phyloP scores from a whole-genome alignment of 495 filamentous ascomycete species.

The Hypoxylon perforatum region DNA sequence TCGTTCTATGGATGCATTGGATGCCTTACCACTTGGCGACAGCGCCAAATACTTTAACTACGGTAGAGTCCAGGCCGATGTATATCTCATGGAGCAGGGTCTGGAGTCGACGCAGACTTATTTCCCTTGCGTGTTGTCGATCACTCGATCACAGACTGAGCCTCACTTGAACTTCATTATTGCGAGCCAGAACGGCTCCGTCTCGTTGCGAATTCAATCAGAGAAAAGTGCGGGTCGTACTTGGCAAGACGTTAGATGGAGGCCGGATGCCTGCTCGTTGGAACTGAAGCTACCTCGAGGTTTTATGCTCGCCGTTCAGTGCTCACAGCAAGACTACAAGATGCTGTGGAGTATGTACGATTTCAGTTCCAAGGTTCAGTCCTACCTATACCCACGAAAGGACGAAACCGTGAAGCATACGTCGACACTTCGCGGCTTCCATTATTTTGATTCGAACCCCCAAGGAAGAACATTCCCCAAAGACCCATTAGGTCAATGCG shows the following conservation, averaged over 20 bases:
- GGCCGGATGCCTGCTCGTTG: conserved; percentile 67
- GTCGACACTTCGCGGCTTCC: conserved; percentile 72
- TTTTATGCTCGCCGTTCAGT: conserved; percentile 73
- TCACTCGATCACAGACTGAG: conserved; percentile 74
- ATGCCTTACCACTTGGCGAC: conserved; percentile 80
- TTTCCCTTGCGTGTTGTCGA: conserved; percentile 77
- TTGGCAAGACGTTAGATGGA: conserved; percentile 86
- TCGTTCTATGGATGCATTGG: conserved; percentile 61
- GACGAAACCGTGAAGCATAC: conserved; percentile 76
- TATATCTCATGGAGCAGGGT: conserved; percentile 74
- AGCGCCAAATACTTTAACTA: conserved; percentile 76
- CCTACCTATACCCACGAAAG: conserved; percentile 69
- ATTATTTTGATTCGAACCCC: conserved; percentile 76
- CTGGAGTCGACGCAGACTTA: conserved; percentile 69
- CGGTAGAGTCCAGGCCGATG: conserved; percentile 75
- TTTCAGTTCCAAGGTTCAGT: conserved; percentile 77
- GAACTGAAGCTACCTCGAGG: conserved; percentile 74
- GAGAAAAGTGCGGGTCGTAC: conserved; percentile 73
- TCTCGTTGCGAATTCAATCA: conserved; percentile 78
- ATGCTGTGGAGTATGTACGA: conserved; percentile 83
- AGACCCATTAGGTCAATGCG: conserved; percentile 75
- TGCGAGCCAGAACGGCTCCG: conserved; percentile 77
- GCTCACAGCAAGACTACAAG: conserved; percentile 77
- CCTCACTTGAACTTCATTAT: conserved; percentile 74
- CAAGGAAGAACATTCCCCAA: conserved; percentile 75